Percentiles rank a stretch among this genome's conserved stretches.
Conservation (phyloP, 768 basidiomycete genomes). For the Naganishia kalamii region DNA sequence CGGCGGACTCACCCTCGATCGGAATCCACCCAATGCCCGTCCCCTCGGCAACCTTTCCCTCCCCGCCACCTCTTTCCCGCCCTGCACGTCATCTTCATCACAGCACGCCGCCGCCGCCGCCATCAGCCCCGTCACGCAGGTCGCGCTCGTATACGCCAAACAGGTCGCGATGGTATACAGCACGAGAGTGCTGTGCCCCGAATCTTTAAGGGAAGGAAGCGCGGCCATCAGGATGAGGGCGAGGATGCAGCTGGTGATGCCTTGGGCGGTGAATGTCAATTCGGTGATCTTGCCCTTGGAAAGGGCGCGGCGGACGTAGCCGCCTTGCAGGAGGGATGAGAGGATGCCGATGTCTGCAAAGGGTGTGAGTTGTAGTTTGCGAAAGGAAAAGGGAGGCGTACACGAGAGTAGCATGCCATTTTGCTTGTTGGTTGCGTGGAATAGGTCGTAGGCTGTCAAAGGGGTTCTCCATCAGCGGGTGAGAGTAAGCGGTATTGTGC, state of each 20-base stretch:
- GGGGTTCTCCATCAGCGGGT: not conserved
- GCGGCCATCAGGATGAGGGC: conserved; percentile 66
- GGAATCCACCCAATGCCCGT: conserved; percentile 72
- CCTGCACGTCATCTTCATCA: conserved; percentile 56
- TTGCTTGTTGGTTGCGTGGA: conserved; percentile 40
- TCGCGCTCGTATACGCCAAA: conserved; percentile 89
- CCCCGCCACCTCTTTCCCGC: conserved; percentile 54
- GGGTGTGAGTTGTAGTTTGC: not conserved
- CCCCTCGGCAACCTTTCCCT: conserved; percentile 69
- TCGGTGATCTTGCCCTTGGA: conserved; percentile 69
- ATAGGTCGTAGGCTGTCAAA: conserved; percentile 39
- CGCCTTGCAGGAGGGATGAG: conserved; percentile 83
- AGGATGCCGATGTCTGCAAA: conserved; percentile 75
- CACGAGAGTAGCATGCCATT: conserved; percentile 45
- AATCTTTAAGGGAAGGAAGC: conserved; percentile 58
- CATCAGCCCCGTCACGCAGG: conserved; percentile 88
- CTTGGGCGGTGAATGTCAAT: conserved; percentile 72
- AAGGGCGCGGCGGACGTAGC: conserved; percentile 79
- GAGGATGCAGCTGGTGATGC: conserved; percentile 65
- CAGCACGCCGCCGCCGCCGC: conserved; percentile 85
- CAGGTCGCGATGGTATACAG: conserved; percentile 64
- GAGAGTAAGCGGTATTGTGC: conserved; percentile 67
- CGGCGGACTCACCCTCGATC: conserved; percentile 52
- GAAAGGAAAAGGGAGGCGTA: conserved; percentile 22
- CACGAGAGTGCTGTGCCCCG: conserved; percentile 50